phyloP scores from a whole-genome alignment of 2,329 filamentous ascomycete species.

The Fusarium domesticum region DNA sequence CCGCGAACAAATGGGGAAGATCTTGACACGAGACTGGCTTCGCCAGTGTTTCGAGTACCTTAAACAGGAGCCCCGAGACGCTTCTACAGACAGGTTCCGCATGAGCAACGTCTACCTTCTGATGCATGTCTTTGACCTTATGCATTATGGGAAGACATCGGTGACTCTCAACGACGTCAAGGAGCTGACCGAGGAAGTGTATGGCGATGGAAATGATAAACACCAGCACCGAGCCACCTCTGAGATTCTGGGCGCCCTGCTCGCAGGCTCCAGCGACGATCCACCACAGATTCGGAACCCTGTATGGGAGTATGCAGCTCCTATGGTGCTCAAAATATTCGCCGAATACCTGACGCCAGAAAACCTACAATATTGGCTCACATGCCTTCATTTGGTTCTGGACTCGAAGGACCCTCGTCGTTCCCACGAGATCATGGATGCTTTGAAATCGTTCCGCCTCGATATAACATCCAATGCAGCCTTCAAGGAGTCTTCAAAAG shows the following conservation, averaged over 20 bases:
- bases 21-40: constrained; percentile 83
- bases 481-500: constrained; percentile 98
- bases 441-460: constrained; percentile 78
- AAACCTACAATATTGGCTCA: constrained; percentile 92
- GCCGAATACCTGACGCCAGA: constrained; percentile 92
- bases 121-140: constrained; percentile 85
- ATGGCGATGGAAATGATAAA: constrained; percentile 91
- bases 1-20: constrained; percentile 73
- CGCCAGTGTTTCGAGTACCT: constrained; percentile 84
- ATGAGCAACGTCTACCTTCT: constrained; percentile 85
- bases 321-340: constrained; percentile 81
- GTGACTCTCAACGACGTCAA: constrained; percentile 86
- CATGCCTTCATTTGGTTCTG: constrained; percentile 84
- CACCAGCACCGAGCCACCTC: constrained; percentile 95
- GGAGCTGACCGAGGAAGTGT: constrained; percentile 72
- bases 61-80: constrained; percentile 91
- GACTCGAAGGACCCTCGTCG: constrained; percentile 88
- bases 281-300: constrained; percentile 68
- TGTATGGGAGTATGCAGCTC: constrained; percentile 88
- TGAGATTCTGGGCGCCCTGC: constrained; percentile 84
- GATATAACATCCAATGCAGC: constrained; percentile 95
- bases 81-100: constrained; percentile 78
- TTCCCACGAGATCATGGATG: constrained; percentile 80
- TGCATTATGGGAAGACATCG: constrained; percentile 73
- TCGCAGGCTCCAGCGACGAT: constrained; percentile 78